phyloP scores from a whole-genome alignment of 352 stramenopile species.

The Globisporangium heterothallicum region DNA sequence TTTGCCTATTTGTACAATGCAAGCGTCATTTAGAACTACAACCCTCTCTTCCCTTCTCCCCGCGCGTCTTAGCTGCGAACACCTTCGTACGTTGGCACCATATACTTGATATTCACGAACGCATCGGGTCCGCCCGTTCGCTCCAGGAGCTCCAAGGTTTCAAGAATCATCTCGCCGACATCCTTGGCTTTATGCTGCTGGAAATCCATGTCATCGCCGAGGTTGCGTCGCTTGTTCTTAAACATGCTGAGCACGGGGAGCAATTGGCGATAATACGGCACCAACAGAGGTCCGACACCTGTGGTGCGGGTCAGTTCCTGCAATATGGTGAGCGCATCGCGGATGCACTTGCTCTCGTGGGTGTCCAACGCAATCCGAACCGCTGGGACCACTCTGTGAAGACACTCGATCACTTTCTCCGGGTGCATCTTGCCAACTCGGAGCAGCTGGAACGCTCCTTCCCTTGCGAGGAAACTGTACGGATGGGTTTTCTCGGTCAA shows the following conservation, averaged over 20 bases:
- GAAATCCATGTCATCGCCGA: constrained; percentile 90
- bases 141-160: constrained; percentile 89
- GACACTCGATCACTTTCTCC: constrained; percentile 54
- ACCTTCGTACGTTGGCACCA: constrained; percentile 94
- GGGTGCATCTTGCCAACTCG: constrained; percentile 56
- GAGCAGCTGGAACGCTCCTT: constrained; percentile 81
- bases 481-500: constrained; percentile 71
- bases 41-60: background rate
- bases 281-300: constrained; percentile 74
- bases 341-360: constrained; percentile 42
- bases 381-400: constrained; percentile 60
- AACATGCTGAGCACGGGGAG: constrained; percentile 89
- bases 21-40: background rate
- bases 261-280: constrained; percentile 91
- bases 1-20: constrained; percentile 5
- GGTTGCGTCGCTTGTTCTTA: constrained; percentile 85
- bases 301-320: constrained; percentile 48
- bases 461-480: constrained; percentile 75
- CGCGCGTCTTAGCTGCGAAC: constrained; percentile 14
- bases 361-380: constrained; percentile 73
- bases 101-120: constrained; percentile 96
- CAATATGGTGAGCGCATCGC: constrained; percentile 49
- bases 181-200: constrained; percentile 75
- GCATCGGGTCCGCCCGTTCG: constrained; percentile 79
- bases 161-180: constrained; percentile 77